A percentile compares a stretch with the other conserved stretches of the same genome.
These are phyloP conservation scores for Heliamphora pulchella DNA, from an alignment of 179 eudicot genomes.

Conservation along the genomic window DNA sequence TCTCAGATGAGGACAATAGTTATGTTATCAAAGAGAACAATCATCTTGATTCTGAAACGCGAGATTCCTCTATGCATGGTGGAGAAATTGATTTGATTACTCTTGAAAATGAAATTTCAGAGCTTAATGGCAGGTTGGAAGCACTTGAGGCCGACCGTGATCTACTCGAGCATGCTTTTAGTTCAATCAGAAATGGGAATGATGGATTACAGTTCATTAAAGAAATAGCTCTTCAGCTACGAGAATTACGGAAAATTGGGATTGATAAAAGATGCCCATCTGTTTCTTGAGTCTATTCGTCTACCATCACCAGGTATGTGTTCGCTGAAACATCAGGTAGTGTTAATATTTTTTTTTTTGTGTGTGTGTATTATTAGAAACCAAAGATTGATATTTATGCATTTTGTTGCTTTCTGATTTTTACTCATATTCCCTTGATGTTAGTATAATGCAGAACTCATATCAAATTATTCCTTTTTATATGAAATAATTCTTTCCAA, in stretches of 20 bases:
- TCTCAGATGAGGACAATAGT: slow-evolving; percentile 13
- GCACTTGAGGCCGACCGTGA: slow-evolving; percentile 33
- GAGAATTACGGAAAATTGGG: slow-evolving; percentile 28
- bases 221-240: slow-evolving; percentile 29
- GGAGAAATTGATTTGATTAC: slow-evolving; percentile 14
- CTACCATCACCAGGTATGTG: slow-evolving; percentile 17
- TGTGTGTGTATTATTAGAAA: neutral
- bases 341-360: neutral
- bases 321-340: neutral
- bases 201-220: slow-evolving; percentile 30
- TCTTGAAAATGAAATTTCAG: slow-evolving; percentile 26
- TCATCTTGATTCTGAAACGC: slow-evolving; percentile 1
- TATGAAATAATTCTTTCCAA: neutral
- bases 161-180: slow-evolving; percentile 25
- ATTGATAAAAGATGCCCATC: slow-evolving; percentile 20
- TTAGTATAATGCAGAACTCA: neutral
- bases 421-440: neutral
- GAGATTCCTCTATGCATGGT: neutral
- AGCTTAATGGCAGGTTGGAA: slow-evolving; percentile 29
- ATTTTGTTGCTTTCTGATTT: neutral
- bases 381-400: neutral
- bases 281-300: slow-evolving; percentile 12
- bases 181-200: slow-evolving; percentile 26
- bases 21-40: slow-evolving; percentile 12
- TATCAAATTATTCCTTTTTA: neutral